phyloP scores from a whole-genome alignment of 2,329 filamentous ascomycete genomes.

The Talaromyces sp. region DNA sequence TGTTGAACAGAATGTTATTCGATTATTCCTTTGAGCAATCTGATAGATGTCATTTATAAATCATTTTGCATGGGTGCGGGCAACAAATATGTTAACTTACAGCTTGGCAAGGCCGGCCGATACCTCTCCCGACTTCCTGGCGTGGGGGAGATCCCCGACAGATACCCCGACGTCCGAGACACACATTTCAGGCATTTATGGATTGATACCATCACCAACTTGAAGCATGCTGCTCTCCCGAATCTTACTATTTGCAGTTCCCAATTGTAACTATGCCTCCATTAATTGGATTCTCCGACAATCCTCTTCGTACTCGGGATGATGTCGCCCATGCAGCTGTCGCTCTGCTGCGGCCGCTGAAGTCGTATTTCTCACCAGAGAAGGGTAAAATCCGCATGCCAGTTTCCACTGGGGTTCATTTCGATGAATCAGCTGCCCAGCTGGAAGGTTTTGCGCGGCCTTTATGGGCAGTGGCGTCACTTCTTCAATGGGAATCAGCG shows the following conservation, averaged over 20 bases:
- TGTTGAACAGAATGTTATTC: neutral
- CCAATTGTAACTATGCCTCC: conserved; percentile 13
- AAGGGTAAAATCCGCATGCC: conserved; percentile 19
- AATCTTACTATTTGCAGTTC: neutral
- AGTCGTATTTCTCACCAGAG: conserved; percentile 17
- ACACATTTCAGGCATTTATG: neutral
- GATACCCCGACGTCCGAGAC: conserved; percentile 7
- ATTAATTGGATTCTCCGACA: conserved; percentile 20
- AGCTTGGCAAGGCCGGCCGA: neutral
- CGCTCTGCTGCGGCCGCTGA: conserved; percentile 19
- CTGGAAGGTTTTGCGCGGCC: conserved; percentile 39
- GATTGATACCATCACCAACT: no score
- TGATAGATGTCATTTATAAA: neutral
- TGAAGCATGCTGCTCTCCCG: no score
- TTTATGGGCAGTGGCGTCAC: conserved; percentile 36
- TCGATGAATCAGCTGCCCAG: conserved; percentile 24
- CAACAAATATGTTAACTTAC: neutral
- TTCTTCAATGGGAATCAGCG: conserved; percentile 18
- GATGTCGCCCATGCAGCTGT: conserved; percentile 17
- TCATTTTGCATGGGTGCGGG: no score
- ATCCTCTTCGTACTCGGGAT: conserved; percentile 14
- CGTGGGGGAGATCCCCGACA: neutral
- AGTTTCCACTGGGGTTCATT: conserved; percentile 22
- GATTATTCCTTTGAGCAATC: neutral
- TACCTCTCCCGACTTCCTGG: neutral